Base-by-base conservation (phyloP, 257 asterid genomes). In the Gentiana macrophylla region DNA sequence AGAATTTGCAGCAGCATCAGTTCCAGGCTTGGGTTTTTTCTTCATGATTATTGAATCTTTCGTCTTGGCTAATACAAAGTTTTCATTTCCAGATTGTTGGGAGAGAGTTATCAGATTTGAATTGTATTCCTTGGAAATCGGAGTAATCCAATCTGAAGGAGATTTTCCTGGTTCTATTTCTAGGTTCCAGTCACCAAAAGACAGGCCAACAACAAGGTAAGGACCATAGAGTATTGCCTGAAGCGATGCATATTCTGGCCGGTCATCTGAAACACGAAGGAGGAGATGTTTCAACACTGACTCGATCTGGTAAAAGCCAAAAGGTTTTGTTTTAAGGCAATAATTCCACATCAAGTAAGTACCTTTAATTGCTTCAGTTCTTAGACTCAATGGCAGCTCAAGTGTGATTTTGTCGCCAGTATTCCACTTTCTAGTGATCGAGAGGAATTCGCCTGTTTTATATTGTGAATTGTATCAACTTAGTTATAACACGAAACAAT, bases 141-240 rank as follows among this genome's bases (percentile, higher is more conserved):
- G 78, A 56, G 67, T 72, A 15, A 89, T 72, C 84, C 82, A 81
- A 55, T 84, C 84, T n/a, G 77, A 59, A 32, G 76, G 62, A 35
- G 80, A 57, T 38, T 72, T 35, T 3, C 72, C 52, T 34, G 81
- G 63, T 6, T 59, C 71, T 50, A 84, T 77, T 12, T 75, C 58
- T 37, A 91, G 62, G 66, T 78, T 74, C 94, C 94, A 91, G 54
- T 83, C 97, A 5, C 83, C 88, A 8, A 38, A 58, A 5, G 94
- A 55, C 1, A 77, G 76, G 24, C 93, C 98, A 4, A 84, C 94
- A 3, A 91, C 93, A 58, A 87, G 95, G 78, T 91, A 91, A 53
- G 97, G 94, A 38, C 98, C 98, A 44, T 81, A 91, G 57, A 84
- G 69, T 66, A 91, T 73, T 44, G 98, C 95, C 37, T 83, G 81